These are phyloP conservation scores for Uronychia setigera DNA, from an alignment of 73 alveolate genomes.

Conservation along the genomic window DNA sequence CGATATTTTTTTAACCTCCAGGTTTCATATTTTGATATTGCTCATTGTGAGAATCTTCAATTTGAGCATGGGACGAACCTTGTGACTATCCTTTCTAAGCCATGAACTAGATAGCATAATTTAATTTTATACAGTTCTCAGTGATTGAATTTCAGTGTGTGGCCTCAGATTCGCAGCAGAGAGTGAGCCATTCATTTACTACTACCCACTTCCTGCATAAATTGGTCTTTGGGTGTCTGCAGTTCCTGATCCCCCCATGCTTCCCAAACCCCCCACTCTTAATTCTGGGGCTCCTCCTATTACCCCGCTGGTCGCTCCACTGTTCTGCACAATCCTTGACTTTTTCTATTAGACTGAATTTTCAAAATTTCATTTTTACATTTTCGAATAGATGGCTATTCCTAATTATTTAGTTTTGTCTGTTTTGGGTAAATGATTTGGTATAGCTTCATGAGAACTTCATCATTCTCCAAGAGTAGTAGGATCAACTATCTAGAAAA, in stretches of 20 bases:
- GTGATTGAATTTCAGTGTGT: background rate
- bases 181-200: too few relatives aligned
- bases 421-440: background rate
- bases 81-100: too few relatives aligned
- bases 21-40: too few relatives aligned
- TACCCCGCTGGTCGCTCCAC: too few relatives aligned
- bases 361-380: background rate
- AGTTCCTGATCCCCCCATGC: background rate
- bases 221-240: background rate
- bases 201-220: too few relatives aligned
- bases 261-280: too few relatives aligned
- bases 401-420: background rate
- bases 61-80: background rate
- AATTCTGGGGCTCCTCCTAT: too few relatives aligned
- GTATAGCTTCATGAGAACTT: background rate
- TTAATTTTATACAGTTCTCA: background rate
- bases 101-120: too few relatives aligned
- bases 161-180: background rate
- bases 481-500: background rate
- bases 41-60: background rate
- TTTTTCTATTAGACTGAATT: background rate
- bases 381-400: background rate
- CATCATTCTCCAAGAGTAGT: background rate
- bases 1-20: too few relatives aligned
- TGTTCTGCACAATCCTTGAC: too few relatives aligned